phyloP scores from a whole-genome alignment of 441 rosid species.

The Gossypium schwendimanii region DNA sequence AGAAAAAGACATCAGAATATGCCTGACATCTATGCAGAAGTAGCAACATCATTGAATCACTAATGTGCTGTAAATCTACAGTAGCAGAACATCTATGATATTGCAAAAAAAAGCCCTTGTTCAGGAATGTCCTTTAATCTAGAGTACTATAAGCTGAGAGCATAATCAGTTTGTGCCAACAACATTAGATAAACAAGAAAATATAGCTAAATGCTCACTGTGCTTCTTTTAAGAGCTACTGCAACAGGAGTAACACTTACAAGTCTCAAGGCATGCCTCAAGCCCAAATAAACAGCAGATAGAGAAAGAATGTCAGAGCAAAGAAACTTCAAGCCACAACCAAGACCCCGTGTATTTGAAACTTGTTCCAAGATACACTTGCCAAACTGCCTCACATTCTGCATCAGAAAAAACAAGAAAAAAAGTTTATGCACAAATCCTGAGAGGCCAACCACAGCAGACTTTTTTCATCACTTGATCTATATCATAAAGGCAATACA shows the following conservation, averaged over 20 bases:
- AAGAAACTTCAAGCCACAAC: constrained; percentile 83
- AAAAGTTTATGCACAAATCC: background rate
- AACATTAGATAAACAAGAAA: background rate
- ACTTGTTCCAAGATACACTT: constrained; percentile 87
- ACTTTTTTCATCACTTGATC: background rate
- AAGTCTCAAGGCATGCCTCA: constrained; percentile 76
- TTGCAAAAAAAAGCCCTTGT: background rate
- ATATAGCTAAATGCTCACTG: background rate
- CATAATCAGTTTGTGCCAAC: background rate
- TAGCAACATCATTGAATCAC: background rate
- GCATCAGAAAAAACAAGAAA: constrained; percentile 28
- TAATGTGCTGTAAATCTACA: background rate
- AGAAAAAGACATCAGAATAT: constrained; percentile 5
- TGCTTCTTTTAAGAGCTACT: background rate
- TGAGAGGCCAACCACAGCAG: background rate
- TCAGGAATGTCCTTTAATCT: background rate
- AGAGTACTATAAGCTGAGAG: background rate
- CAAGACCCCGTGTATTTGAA: constrained; percentile 76
- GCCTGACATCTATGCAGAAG: no score
- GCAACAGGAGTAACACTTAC: constrained; percentile 33
- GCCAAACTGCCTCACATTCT: constrained; percentile 85
- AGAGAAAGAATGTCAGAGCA: constrained; percentile 56
- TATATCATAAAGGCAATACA: background rate
- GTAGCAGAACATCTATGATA: background rate
- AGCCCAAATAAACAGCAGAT: constrained; percentile 56